Evolutionary conservation across 1,284 basidiomycete genomes (phyloP), one percentile per base, ranked within the genome.

Genomic region (Coriolopsis trogii): DNA sequence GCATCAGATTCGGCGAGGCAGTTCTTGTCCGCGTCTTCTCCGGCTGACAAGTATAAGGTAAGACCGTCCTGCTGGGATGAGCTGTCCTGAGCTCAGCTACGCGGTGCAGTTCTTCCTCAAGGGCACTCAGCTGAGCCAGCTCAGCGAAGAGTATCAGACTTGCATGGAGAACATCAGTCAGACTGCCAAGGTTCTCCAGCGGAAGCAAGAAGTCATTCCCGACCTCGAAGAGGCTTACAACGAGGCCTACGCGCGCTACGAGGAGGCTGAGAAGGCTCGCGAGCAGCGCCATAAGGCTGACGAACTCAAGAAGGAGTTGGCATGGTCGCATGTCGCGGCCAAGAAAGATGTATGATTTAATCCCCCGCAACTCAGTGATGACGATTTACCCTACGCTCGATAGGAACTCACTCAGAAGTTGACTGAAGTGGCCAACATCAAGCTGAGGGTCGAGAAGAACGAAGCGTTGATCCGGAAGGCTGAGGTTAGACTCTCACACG

Each of bases 41-140:
- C 92, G 2, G 70, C 78, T n/a, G 91, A 95, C 70, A 95, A 98
- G 68, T 99, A 99, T 73, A 84, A 88, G 69, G 94, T 91, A 63
- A 15, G 78, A n/a, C 36, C 26, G 6, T 25, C 9, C 6, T 21
- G 2, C 0, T 24, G 37, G 28, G 6, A 16, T 38, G n/a, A 20
- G 39, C 13, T 37, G 26, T 21, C 31, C 13, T 50, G 41, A 15
- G n/a, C 47, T 56, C 5, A 44, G 13, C 0, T 1, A 1, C 18
- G 4, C 23, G 12, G 12, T 24, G 4, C 29, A 95, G 91, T 95
- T 98, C 69, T 99, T 98, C 80, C 79, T 98, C 37, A 84, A 87
- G 26, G 97, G 97, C 8, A 99, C 96, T 0, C 92, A 95, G 61
- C 84, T 99, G 23, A 84, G 85, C 29, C 90, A 95, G 64, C 84